phyloP scores from a whole-genome alignment of 2,329 filamentous ascomycete species.

The Alternaria panax region DNA sequence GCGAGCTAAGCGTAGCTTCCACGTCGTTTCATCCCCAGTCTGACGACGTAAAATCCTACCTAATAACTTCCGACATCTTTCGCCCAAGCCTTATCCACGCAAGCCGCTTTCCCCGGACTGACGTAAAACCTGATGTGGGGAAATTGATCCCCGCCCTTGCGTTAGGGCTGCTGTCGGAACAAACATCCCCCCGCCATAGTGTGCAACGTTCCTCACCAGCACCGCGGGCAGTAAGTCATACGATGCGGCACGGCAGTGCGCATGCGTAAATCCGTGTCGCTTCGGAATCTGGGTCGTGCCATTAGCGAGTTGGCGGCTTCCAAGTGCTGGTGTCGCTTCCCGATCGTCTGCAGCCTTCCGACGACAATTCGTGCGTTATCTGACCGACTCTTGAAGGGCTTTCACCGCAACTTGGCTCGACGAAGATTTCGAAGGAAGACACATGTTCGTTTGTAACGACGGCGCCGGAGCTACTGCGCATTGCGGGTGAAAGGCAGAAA shows the following conservation, averaged over 20 bases:
- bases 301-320: conserved; percentile 5
- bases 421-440: neutral
- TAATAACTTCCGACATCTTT: conserved; percentile 8
- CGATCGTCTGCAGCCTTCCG: conserved; percentile 7
- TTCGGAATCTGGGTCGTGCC: conserved; percentile 1
- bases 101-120: conserved; percentile 29
- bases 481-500: neutral
- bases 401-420: conserved; percentile 21
- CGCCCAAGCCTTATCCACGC: conserved; percentile 8
- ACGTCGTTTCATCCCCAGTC: conserved; percentile 15
- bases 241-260: conserved; percentile 4
- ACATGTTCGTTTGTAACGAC: too few relatives aligned
- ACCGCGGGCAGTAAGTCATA: conserved; percentile 3
- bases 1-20: conserved; percentile 14
- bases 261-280: conserved; percentile 3
- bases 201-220: conserved; percentile 14
- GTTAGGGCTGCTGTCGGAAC: conserved; percentile 18
- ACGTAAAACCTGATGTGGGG: conserved; percentile 30
- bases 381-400: conserved; percentile 16
- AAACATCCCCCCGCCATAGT: conserved; percentile 22
- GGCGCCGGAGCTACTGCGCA: too few relatives aligned
- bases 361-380: conserved; percentile 1
- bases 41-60: conserved; percentile 22
- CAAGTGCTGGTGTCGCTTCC: neutral
- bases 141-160: conserved; percentile 27